These are phyloP conservation scores for Wickerhamomyces rabaulensis DNA, from an alignment of 805 yeast genomes.

Conservation along the genomic window DNA sequence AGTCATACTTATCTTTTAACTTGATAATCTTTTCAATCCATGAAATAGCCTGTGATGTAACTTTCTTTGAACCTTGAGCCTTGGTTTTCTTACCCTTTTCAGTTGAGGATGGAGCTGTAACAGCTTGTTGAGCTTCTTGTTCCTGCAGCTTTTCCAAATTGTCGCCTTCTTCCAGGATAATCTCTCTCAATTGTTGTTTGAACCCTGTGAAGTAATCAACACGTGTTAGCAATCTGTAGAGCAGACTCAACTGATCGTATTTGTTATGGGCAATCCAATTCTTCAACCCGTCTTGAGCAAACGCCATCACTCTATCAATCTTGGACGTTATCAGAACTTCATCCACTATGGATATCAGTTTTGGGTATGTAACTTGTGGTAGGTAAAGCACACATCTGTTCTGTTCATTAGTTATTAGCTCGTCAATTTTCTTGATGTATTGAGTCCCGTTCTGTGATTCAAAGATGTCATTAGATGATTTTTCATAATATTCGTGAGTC, in stretches of 20 bases:
- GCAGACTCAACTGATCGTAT: slow-evolving; percentile 36
- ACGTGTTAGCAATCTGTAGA: slow-evolving; percentile 46
- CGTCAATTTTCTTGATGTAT: slow-evolving; percentile 47
- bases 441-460: slow-evolving; percentile 43
- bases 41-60: slow-evolving; percentile 46
- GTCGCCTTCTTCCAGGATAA: slow-evolving; percentile 43
- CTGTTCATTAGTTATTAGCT: slow-evolving; percentile 59
- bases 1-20: slow-evolving; percentile 45
- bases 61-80: slow-evolving; percentile 21
- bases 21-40: slow-evolving; percentile 62
- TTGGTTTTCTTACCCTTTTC: slow-evolving; percentile 7
- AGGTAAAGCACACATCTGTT: slow-evolving; percentile 47
- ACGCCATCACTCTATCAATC: slow-evolving; percentile 47
- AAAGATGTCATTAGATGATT: slow-evolving; percentile 40
- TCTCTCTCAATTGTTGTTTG: slow-evolving; percentile 39
- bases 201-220: slow-evolving; percentile 53
- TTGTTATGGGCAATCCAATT: slow-evolving; percentile 49
- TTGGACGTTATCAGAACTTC: slow-evolving; percentile 52
- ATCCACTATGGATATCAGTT: slow-evolving; percentile 51
- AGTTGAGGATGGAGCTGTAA: slow-evolving; percentile 18
- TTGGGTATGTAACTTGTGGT: slow-evolving; percentile 49
- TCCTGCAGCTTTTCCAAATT: slow-evolving; percentile 10
- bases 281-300: slow-evolving; percentile 51
- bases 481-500: slow-evolving; percentile 51
- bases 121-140: slow-evolving; percentile 15